Conservation (phyloP, 192 early-diverging fungal species). For the Jimgerdemannia flammicorona region DNA sequence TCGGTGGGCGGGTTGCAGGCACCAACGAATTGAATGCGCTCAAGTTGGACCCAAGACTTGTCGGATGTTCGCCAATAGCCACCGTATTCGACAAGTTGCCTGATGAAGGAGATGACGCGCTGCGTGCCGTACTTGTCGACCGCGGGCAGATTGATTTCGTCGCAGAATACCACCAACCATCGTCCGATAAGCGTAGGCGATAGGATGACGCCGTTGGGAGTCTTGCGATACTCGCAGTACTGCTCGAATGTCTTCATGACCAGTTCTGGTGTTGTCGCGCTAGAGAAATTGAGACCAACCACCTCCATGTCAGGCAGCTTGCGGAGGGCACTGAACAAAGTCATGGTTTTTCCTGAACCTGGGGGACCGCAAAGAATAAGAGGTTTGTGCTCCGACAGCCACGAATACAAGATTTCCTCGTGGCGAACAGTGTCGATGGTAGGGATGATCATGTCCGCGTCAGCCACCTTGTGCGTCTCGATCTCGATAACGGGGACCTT, state of each 20-base stretch:
- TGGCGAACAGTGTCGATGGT: constrained; percentile 98
- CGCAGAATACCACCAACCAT: constrained; percentile 99
- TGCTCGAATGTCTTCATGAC: constrained; percentile 96
- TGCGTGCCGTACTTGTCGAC: constrained; percentile 97
- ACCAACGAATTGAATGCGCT: constrained; percentile 99
- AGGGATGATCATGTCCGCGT: constrained; percentile 94
- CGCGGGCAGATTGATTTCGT: constrained; percentile 98
- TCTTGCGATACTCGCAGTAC: constrained; percentile 97
- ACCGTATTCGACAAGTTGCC: constrained; percentile 91
- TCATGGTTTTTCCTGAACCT: constrained; percentile 99
- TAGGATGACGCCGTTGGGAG: constrained; percentile 84
- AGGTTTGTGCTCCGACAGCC: constrained; percentile 94
- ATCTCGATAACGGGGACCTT: constrained; percentile 94
- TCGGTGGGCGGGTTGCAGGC: constrained; percentile 99
- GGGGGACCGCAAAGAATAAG: constrained; percentile 98
- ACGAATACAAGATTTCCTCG: constrained; percentile 93
- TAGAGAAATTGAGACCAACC: constrained; percentile 97
- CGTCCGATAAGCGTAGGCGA: constrained; percentile 79
- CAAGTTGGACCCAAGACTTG: constrained; percentile 91
- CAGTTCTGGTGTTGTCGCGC: constrained; percentile 94
- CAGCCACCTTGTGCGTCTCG: constrained; percentile 86
- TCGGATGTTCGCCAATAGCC: constrained; percentile 96
- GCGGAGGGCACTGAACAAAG: constrained; percentile 91
- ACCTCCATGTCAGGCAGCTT: constrained; percentile 95
- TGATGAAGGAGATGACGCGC: constrained; percentile 93